Conservation (phyloP, 2,329 filamentous ascomycete species). For the Lecanicillium sp. region DNA sequence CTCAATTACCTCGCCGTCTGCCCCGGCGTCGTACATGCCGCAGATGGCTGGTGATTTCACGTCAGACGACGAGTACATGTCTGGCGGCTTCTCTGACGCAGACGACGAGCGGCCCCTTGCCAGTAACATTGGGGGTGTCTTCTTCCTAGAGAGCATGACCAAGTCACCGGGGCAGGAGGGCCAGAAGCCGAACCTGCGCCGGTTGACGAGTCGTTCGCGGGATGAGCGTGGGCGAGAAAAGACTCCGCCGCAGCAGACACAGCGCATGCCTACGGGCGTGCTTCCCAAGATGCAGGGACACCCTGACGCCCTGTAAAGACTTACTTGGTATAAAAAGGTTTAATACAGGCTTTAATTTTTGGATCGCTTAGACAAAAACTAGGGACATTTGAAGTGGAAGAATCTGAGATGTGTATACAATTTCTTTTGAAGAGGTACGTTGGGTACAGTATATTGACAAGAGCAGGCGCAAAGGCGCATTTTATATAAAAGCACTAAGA, state of each 20-base stretch:
- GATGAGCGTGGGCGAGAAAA: conserved; percentile 25
- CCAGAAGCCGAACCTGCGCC: conserved; percentile 15
- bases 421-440: too few species aligned
- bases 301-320: conserved; percentile 26
- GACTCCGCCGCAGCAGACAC: conserved; percentile 31
- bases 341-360: background rate
- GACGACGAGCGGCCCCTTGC: conserved; percentile 48
- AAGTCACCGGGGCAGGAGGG: conserved; percentile 40
- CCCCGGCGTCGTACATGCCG: conserved; percentile 45
- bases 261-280: conserved; percentile 27
- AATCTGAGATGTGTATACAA: too few species aligned
- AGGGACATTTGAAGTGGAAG: too few species aligned
- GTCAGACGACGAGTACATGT: conserved; percentile 68
- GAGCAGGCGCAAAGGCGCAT: too few species aligned
- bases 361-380: too few species aligned
- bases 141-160: conserved; percentile 55
- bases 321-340: background rate
- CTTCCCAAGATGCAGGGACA: conserved; percentile 25
- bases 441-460: too few species aligned
- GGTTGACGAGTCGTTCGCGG: conserved; percentile 22
- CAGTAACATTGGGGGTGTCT: conserved; percentile 36
- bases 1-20: conserved; percentile 75
- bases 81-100: conserved; percentile 73
- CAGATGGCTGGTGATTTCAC: conserved; percentile 52
- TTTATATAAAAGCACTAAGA: too few species aligned